These are phyloP conservation scores for Microbotryomycetes sp. DNA, from an alignment of 1,284 basidiomycete species.

Conservation along the genomic window DNA sequence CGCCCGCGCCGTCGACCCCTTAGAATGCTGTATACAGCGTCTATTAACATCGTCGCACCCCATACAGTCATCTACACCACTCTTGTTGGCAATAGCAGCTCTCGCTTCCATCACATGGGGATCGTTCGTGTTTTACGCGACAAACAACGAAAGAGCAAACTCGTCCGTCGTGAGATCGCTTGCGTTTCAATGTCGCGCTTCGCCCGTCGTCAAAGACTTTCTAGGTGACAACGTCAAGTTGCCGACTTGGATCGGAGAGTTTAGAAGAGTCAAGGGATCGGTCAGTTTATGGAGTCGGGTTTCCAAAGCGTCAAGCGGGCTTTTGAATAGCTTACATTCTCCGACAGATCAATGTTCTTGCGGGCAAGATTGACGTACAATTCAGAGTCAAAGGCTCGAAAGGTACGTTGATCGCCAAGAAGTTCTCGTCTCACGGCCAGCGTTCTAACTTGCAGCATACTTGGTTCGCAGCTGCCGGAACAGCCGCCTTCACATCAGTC, in stretches of 20 bases:
- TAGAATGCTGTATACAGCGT: too few relatives aligned
- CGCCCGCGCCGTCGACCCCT: neutral
- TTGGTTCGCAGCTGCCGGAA: slow-evolving; percentile 18
- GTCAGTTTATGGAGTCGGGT: slow-evolving; percentile 8
- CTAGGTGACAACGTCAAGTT: slow-evolving; percentile 24
- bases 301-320: neutral
- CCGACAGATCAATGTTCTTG: slow-evolving; percentile 31
- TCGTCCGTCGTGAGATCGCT: slow-evolving; percentile 25
- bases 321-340: neutral
- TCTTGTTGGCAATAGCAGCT: slow-evolving; percentile 22
- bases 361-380: slow-evolving; percentile 31
- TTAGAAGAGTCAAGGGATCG: slow-evolving; percentile 28
- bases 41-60: too few relatives aligned
- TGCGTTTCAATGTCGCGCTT: slow-evolving; percentile 24
- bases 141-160: slow-evolving; percentile 30
- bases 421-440: neutral
- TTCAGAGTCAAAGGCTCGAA: slow-evolving; percentile 26
- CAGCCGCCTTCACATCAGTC: slow-evolving; percentile 30
- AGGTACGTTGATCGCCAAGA: slow-evolving; percentile 1
- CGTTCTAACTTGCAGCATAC: neutral
- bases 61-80: slow-evolving; percentile 21
- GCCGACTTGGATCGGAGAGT: slow-evolving; percentile 24
- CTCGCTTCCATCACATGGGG: slow-evolving; percentile 19
- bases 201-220: slow-evolving; percentile 21
- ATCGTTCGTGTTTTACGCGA: slow-evolving; percentile 29